These are phyloP conservation scores for Chimonanthus salicifolius DNA, from an alignment of 164 flowering plant genomes.

Conservation along the genomic window DNA sequence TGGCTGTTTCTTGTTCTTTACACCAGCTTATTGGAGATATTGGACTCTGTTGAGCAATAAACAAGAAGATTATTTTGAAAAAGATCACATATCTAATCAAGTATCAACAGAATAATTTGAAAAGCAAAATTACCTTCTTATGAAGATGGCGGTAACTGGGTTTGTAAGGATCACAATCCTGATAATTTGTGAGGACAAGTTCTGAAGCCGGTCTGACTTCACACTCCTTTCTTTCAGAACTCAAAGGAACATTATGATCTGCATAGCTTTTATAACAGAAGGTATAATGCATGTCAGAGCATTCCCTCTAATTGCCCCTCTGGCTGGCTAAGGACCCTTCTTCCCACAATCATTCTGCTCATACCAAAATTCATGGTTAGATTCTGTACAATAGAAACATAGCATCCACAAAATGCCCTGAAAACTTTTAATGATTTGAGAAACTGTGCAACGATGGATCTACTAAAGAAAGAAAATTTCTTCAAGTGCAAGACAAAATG, in stretches of 20 bases:
- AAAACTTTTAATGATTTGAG: too few species aligned
- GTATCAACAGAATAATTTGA: neutral
- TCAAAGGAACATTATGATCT: conserved; percentile 35
- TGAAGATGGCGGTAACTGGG: conserved; percentile 96
- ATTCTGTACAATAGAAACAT: neutral
- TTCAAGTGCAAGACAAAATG: too few species aligned
- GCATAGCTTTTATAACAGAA: conserved; percentile 25
- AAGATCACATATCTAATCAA: neutral
- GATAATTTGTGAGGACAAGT: conserved; percentile 88
- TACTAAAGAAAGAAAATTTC: too few species aligned
- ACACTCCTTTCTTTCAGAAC: conserved; percentile 59
- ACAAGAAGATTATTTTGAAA: neutral
- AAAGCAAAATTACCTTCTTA: conserved; percentile 47
- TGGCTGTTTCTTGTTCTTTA: conserved; percentile 17
- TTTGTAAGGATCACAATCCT: conserved; percentile 92
- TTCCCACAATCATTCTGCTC: conserved; percentile 49
- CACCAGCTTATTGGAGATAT: conserved; percentile 78
- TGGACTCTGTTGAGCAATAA: neutral
- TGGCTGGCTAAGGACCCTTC: conserved; percentile 45
- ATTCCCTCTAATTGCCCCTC: conserved; percentile 46
- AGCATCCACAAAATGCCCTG: too few species aligned
- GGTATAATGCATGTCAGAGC: conserved; percentile 37
- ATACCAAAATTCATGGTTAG: neutral
- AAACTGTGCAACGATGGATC: too few species aligned
- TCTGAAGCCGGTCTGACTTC: conserved; percentile 73